Percentiles rank a stretch among this genome's conserved stretches.
These are phyloP conservation scores for Alternaria ethzedia DNA, from an alignment of 2,329 filamentous ascomycete genomes.

Conservation along the genomic window DNA sequence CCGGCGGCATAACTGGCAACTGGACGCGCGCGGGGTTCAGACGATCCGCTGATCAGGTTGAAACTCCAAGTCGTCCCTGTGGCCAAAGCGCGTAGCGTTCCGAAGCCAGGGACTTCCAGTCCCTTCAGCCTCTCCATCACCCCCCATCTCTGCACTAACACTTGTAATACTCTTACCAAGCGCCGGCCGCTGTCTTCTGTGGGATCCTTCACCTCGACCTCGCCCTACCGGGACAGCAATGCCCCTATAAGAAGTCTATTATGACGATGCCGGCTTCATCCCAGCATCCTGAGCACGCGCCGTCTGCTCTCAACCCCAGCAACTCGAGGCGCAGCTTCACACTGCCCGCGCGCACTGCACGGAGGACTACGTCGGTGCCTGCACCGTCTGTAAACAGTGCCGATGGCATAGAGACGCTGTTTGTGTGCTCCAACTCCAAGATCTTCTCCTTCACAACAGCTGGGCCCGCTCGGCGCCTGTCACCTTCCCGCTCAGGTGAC, in stretches of 20 bases:
- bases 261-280: slow-evolving; percentile 43
- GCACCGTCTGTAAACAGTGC: slow-evolving; percentile 48
- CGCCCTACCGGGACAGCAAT: slow-evolving; percentile 19
- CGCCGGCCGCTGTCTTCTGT: slow-evolving; percentile 7
- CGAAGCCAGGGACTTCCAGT: slow-evolving; percentile 15
- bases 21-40: slow-evolving; percentile 8
- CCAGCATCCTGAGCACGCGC: slow-evolving; percentile 35
- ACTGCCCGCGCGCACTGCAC: slow-evolving; percentile 51
- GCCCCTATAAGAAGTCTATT: slow-evolving; percentile 32
- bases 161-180: not conserved
- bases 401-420: slow-evolving; percentile 70
- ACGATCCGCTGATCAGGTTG: slow-evolving; percentile 15
- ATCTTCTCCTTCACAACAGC: slow-evolving; percentile 68
- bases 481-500: slow-evolving; percentile 47
- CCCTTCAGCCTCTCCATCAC: slow-evolving; percentile 10
- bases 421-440: slow-evolving; percentile 73
- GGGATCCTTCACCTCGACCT: not conserved
- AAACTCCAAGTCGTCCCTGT: slow-evolving; percentile 7
- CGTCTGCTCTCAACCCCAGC: slow-evolving; percentile 20
- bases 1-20: not conserved
- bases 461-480: slow-evolving; percentile 38
- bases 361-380: slow-evolving; percentile 36
- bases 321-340: slow-evolving; percentile 56
- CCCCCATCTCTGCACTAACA: slow-evolving; percentile 1
- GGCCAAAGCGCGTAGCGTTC: slow-evolving; percentile 14